Base-by-base conservation (phyloP, 2,329 filamentous ascomycete genomes). In the Fusarium graminum region DNA sequence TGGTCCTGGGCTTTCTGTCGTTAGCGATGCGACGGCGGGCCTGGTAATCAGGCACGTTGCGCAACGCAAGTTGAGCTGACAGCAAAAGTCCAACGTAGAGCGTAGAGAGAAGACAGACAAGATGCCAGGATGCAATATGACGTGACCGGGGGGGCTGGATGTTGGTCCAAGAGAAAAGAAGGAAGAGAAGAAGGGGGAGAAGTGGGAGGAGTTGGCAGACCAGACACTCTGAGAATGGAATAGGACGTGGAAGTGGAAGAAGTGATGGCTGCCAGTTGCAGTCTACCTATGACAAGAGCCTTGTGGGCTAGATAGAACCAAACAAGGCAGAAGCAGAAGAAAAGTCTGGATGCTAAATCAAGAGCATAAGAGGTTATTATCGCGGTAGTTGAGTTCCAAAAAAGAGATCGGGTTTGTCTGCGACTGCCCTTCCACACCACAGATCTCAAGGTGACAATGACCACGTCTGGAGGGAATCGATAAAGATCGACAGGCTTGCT, bases 401-500 rank as follows among this genome's bases (percentile, higher is more conserved):
- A 45, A 53, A 51, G 41, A 42, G 29, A 59, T 47, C 64, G 49
- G 52, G 22, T 28, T 53, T 53, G 41, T 39, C n/a, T 47, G 45
- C 25, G 36, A 49, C 29, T 51, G 42, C 22, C 32, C 39, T 55
- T 41, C 52, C 54, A 43, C 38, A 56, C 29, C 17, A 56, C 26
- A 51, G 32, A 64, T 52, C 30, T 28, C 43, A 52, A 40, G 26
- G 43, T 43, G 41, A 40, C 29, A 55, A 46, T 45, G 38, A 43
- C 47, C 45, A 45, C 19, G 38, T 52, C 19, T 12, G 54, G 39
- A 41, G 39, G 38, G 39, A 51, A 42, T 47, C 53, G 49, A 45
- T 50, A 52, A 59, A 54, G 64, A 67, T 67, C 64, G 64, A 67
- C 64, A 34, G 51, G 29, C 59, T 63, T 39, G 45, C 55, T 67